A percentile compares a stretch with the other conserved stretches of the same genome.
phyloP scores from a whole-genome alignment of 768 basidiomycete species.

The Suillus luteus region DNA sequence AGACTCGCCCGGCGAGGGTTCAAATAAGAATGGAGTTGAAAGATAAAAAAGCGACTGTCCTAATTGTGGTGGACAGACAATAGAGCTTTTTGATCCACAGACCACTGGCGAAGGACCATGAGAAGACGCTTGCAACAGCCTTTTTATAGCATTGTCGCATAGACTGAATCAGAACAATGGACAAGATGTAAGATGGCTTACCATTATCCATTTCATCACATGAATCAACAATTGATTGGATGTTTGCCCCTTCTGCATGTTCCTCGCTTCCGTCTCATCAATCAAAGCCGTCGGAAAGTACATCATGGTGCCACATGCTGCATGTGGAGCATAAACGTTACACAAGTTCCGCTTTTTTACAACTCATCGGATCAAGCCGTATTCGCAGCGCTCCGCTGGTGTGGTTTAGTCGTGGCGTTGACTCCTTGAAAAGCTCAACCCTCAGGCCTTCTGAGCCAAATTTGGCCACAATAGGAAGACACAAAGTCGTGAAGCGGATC shows the following conservation, averaged over 20 bases:
- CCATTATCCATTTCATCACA: background rate
- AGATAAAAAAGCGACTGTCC: background rate
- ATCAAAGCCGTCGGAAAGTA: background rate
- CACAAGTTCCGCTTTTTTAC: background rate
- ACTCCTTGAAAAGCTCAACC: background rate
- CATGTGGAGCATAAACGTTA: background rate
- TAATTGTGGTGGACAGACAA: background rate
- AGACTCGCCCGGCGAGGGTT: slow-evolving; percentile 5
- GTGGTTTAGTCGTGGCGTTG: background rate
- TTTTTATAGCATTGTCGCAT: background rate
- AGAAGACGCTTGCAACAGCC: background rate
- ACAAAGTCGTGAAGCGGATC: background rate
- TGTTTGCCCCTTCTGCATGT: background rate
- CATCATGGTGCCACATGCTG: background rate
- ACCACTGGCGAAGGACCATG: background rate
- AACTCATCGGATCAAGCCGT: background rate
- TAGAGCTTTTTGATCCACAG: background rate
- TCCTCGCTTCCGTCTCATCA: slow-evolving; percentile 1
- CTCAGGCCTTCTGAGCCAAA: background rate
- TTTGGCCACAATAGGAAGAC: background rate
- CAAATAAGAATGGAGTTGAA: background rate
- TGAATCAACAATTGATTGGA: background rate
- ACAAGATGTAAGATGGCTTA: background rate
- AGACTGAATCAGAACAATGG: background rate
- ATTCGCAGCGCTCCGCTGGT: background rate